Base-by-base conservation (phyloP, 2,329 filamentous ascomycete species). In the Ceratocystis cacaofunesta region DNA sequence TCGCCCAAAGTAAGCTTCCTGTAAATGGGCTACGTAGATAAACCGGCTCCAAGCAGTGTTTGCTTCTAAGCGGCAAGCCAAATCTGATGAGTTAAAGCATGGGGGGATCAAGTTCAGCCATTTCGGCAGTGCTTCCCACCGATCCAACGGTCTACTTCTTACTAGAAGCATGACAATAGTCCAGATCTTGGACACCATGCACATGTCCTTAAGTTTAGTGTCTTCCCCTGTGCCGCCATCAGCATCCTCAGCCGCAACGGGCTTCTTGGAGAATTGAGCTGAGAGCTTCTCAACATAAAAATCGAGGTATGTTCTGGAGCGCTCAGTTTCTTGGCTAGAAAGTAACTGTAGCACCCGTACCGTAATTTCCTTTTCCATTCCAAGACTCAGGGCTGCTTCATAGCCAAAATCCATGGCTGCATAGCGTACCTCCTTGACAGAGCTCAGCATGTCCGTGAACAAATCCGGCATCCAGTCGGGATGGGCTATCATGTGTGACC, bases 21-120 rank as follows among this genome's bases (percentile, higher is more conserved):
- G 85, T 0, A 86, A 81, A 64, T 86, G 82, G 17, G 90, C 80
- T 5, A 86, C 82, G 72, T 87, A 95, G 22, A 94, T 82, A 57
- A 96, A 84, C 64, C 89, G 86, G 70, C 89, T 90, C 89, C 92
- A 96, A 0, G 91, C 91, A 65, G 86, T 78, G 71, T 92, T 90
- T 25, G 92, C 89, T 71, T 95, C 86, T 15, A 84, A 79, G 70
- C 87, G 90, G 57, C 86, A 88, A 57, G 80, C 76, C 2, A 80
- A 76, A 68, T 96, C 90, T 63, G 82, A 82, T 69, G 85, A 87
- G 72, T 95, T 95, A 75, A 97, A 90, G 71, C 90, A 94, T 68
- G 80, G 81, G 70, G 96, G 88, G 19, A 95, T 86, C 8, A 96
- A 80, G 41, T 82, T 80, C 6, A 96, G 78, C 88, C 90, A 96